Evolutionary conservation across 345 rosid genomes (phyloP).

Genomic region (Eucalyptus virginea): DNA sequence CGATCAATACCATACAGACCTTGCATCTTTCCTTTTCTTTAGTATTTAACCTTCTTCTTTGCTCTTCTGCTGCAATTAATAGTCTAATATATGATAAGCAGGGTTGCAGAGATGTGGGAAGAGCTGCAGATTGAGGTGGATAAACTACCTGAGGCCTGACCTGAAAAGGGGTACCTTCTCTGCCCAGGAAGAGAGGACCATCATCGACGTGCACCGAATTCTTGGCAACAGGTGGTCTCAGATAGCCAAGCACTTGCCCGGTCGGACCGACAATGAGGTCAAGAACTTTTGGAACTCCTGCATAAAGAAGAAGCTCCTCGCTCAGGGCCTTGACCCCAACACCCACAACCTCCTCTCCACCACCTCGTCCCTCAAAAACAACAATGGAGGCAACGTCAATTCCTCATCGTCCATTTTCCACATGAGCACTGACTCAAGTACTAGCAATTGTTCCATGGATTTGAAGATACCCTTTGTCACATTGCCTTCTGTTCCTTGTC

Average conservation of each 20-base stretch:
- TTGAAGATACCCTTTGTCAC: not conserved
- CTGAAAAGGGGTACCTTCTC: conserved; percentile 43
- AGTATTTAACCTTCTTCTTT: not conserved
- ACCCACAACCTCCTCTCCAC: conserved; percentile 32
- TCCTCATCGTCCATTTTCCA: not conserved
- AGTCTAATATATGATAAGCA: not conserved
- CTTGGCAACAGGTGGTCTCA: conserved; percentile 64
- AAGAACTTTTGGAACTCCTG: conserved; percentile 60
- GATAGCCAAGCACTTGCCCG: conserved; percentile 59
- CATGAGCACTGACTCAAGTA: not conserved
- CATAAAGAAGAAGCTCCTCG: conserved; percentile 55
- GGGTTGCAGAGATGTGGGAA: conserved; percentile 61
- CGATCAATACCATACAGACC: not conserved
- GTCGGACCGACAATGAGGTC: conserved; percentile 55
- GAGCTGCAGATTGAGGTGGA: conserved; percentile 60
- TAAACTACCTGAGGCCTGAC: conserved; percentile 58
- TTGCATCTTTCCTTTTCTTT: not conserved
- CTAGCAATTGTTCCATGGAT: not conserved
- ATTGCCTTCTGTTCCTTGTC: not conserved
- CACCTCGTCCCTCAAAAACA: not conserved
- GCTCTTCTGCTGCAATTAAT: not conserved
- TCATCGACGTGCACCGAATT: conserved; percentile 37
- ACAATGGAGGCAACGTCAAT: not conserved
- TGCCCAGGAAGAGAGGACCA: conserved; percentile 37
- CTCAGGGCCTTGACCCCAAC: conserved; percentile 45